Percentiles rank a stretch among this genome's conserved stretches.
These are phyloP conservation scores for Papiliotrema fonsecae DNA, from an alignment of 1,284 basidiomycete genomes.

Conservation along the genomic window DNA sequence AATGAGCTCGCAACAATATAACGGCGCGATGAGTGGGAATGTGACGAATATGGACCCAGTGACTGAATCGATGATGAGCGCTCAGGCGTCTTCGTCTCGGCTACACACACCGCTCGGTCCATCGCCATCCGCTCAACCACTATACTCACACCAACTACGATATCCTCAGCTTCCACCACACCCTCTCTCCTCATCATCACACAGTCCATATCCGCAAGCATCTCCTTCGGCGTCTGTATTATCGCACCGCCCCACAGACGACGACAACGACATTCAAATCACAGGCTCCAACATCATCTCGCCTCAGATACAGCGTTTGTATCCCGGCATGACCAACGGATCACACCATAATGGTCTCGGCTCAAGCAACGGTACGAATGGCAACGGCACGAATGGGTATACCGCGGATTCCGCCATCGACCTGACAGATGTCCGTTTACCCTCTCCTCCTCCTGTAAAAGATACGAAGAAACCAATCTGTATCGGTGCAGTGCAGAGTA, in stretches of 20 bases:
- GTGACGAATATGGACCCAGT: too few species aligned
- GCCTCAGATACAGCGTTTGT: not conserved
- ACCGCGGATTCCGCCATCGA: conserved; percentile 20
- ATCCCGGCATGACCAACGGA: not conserved
- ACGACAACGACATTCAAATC: conserved; percentile 3
- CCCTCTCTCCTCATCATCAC: not conserved
- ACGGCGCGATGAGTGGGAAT: too few species aligned
- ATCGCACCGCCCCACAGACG: too few species aligned
- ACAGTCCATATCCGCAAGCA: not conserved
- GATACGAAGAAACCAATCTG: conserved; percentile 56
- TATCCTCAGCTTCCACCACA: not conserved
- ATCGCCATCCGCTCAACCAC: not conserved
- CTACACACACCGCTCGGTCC: too few species aligned
- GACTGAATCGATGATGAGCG: too few species aligned
- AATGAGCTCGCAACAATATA: too few species aligned
- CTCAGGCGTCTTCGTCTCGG: too few species aligned
- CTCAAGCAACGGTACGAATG: not conserved
- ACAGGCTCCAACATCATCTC: not conserved
- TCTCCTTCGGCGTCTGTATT: too few species aligned
- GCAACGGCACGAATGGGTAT: not conserved
- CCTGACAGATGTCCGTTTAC: conserved; percentile 17
- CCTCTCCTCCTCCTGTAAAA: conserved; percentile 18
- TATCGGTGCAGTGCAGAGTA: conserved; percentile 76
- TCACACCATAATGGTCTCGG: not conserved
- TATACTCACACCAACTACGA: not conserved